Evolutionary conservation across 495 filamentous ascomycete species (phyloP), one percentile per base, ranked within the genome.

Genomic region (Endocarpon pusillum): DNA sequence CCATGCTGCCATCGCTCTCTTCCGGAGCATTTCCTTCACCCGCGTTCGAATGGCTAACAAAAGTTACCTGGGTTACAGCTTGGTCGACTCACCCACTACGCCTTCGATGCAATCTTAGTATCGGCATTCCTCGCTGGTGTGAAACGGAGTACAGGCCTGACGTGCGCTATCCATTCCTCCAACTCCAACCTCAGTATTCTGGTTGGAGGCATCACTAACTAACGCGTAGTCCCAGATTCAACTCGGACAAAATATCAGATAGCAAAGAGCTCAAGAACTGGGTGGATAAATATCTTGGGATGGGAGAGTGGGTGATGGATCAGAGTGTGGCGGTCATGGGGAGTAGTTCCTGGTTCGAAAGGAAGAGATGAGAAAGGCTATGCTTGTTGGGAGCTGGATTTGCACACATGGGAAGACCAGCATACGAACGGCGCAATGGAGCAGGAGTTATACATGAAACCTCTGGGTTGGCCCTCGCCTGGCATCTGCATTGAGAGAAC

Each of bases 281-380:
- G 78, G 69, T 97, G 44, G 82, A 87, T 47, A 93, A 76, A 52
- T 97, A 97, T 59, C 75, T 97, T 38, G 81, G 81, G 33, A 73
- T 96, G 27, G 89, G 89, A 51, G 89, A 97, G 58, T 91, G 81
- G 81, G 79, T 93, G 34, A 87, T 97, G 86, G 89, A 97, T 50
- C 78, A 87, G 59, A 89, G 84, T 3, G 83, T 94, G 19, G 86
- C 86, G 19, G 64, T 94, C 34, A 75, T 92, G 57, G 77, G 84
- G 10, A 75, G 79, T 10, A 89, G 81, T 52, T 66, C 73, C 21
- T 97, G 69, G 55, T 97, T 97, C 50, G 85, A 93, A 56, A 69
- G 87, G 46, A 78, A 66, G 50, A 74, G 86, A 56, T 93, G 64
- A 73, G 12, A 31, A 5, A 14, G 43, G 21, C 1, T 25, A 15